These are phyloP conservation scores for Pythium coloratum DNA, from an alignment of 352 stramenopile genomes.

Conservation along the genomic window DNA sequence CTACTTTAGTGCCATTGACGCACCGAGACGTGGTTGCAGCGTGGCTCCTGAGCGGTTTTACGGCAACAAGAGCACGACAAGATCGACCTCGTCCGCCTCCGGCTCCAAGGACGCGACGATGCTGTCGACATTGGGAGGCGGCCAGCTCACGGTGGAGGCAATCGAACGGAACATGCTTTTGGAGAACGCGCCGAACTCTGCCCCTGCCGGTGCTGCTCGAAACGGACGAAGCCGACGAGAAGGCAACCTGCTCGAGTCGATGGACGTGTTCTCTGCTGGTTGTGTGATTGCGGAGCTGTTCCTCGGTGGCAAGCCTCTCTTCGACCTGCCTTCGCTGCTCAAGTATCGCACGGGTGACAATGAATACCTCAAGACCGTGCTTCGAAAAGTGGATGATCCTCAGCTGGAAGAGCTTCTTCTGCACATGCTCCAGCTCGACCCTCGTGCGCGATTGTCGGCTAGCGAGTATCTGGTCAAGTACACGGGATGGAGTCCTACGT, in stretches of 20 bases:
- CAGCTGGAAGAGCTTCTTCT: conserved; percentile 88
- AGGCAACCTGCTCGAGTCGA: conserved; percentile 80
- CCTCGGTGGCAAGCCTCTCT: conserved; percentile 93
- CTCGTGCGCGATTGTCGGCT: conserved; percentile 79
- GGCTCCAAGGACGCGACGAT: conserved; percentile 50
- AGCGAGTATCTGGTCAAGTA: conserved; percentile 91
- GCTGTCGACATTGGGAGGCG: conserved; percentile 39
- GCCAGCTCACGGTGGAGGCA: conserved; percentile 42
- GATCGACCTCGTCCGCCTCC: conserved; percentile 21
- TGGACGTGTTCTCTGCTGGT: conserved; percentile 98
- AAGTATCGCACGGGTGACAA: conserved; percentile 82
- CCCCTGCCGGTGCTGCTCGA: conserved; percentile 6
- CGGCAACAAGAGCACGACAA: conserved; percentile 21
- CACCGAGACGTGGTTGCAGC: conserved; percentile 91
- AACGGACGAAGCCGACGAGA: conserved; percentile 43
- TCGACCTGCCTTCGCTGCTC: conserved; percentile 93
- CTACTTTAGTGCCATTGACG: conserved; percentile 90
- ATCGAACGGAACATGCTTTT: conserved; percentile 64
- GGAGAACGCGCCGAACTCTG: conserved; percentile 35
- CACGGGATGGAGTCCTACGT: conserved; percentile 38
- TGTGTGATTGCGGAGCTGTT: conserved; percentile 98
- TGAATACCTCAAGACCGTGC: conserved; percentile 68
- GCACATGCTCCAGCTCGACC: conserved; percentile 94
- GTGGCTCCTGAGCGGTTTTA: conserved; percentile 95
- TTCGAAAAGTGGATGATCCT: conserved; percentile 93